Evolutionary conservation across 768 basidiomycete species (phyloP).

Genomic region (Agaricus subrufescens): DNA sequence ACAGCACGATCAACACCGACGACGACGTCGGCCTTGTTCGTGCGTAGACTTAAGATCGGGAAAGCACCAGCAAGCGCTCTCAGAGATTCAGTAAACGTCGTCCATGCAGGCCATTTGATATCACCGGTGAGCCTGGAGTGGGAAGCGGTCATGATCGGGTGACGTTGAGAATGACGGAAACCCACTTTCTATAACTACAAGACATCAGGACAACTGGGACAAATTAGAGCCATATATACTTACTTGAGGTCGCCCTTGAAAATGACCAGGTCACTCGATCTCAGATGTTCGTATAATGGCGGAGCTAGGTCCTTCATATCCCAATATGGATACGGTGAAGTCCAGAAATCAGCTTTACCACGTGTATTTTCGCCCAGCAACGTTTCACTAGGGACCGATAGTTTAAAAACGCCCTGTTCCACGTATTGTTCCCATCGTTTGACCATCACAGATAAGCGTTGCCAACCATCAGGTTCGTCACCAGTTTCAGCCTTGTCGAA

Average conservation of each 20-base stretch:
- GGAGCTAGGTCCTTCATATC: conserved; percentile 54
- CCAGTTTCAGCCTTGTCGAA: conserved; percentile 31
- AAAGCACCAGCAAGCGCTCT: conserved; percentile 79
- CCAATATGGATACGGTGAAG: conserved; percentile 72
- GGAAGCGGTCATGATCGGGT: background rate
- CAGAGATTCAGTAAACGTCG: conserved; percentile 19
- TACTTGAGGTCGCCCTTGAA: conserved; percentile 96
- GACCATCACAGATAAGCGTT: conserved; percentile 56
- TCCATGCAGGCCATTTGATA: conserved; percentile 64
- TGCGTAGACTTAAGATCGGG: conserved; percentile 80
- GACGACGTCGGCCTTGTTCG: conserved; percentile 93
- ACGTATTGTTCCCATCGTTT: conserved; percentile 71
- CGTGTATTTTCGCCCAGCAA: conserved; percentile 41
- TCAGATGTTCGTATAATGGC: conserved; percentile 45
- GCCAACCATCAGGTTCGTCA: conserved; percentile 11
- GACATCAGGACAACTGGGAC: background rate
- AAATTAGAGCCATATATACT: conserved; percentile 21
- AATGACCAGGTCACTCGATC: conserved; percentile 62
- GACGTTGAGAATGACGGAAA: background rate
- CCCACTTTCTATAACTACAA: conserved; percentile 79
- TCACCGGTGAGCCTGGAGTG: conserved; percentile 79
- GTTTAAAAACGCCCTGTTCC: conserved; percentile 60
- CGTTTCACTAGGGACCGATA: conserved; percentile 63
- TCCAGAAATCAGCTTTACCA: conserved; percentile 58
- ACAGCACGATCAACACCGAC: conserved; percentile 72